Evolutionary conservation across 495 filamentous ascomycete species (phyloP), one percentile per base, ranked within the genome.

Genomic region (Penicillium robsamsonii): DNA sequence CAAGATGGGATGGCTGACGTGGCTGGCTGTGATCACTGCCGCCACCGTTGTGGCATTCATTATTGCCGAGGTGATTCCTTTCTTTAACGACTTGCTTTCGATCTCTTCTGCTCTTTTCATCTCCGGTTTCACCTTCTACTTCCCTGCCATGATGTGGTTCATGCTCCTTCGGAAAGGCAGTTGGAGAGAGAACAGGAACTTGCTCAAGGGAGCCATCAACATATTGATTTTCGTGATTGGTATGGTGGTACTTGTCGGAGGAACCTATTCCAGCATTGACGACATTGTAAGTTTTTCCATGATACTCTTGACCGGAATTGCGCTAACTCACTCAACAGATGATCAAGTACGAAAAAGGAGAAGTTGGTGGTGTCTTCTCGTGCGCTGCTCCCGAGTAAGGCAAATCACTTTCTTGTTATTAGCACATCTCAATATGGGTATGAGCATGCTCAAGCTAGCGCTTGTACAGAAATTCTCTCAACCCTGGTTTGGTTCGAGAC

Each of bases 51-150:
- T 87, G 22, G 82, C 84, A 4, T 90, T 83, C 73, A 63, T 88
- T 51, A 82, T 90, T 61, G 86, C 86, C 33, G 81, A 86, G 59
- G 81, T 84, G 15, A 85, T 90, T 53, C 87, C 87, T 0, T 82
- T 86, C 75, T 89, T 89, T 69, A 79, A 78, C 53, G 79, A 82
- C 47, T 60, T 89, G 56, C 70, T 89, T 20, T 77, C 78, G 29
- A 77, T 82, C 60, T 76, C 78, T 29, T 85, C 83, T 22, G 74
- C 83, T 0, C 53, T 69, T 15, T 69, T 69, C 42, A 69, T 69
- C 41, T 69, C 66, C 12, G 66, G 66, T 6, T 69, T 69, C 54
- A 69, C 60, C 18, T 69, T 69, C 49, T 69, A 69, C 42, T 64
- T 69, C 59, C 66, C 66, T 66, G 81, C 83, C 25, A 63, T 81